Conservation (phyloP, 2,329 filamentous ascomycete genomes). For the Colletotrichum plurivorum region DNA sequence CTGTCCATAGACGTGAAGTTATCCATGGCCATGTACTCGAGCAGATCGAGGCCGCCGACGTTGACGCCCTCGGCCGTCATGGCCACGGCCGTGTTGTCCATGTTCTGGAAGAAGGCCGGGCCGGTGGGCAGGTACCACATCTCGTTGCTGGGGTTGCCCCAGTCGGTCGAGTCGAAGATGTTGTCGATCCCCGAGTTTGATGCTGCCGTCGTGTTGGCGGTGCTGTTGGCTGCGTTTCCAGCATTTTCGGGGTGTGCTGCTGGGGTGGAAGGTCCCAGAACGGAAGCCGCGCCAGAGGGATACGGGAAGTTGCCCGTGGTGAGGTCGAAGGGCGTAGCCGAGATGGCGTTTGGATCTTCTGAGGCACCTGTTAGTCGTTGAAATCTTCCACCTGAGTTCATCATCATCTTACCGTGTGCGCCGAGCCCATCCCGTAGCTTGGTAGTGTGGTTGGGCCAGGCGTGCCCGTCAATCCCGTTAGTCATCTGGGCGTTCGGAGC, state of each 20-base stretch:
- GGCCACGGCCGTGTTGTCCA: slow-evolving; percentile 72
- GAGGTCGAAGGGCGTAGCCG: slow-evolving; percentile 74
- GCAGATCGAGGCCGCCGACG: slow-evolving; percentile 75
- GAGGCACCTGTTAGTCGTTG: slow-evolving; percentile 38
- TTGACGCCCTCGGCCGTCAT: slow-evolving; percentile 79
- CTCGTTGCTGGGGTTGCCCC: slow-evolving; percentile 69
- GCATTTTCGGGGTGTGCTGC: slow-evolving; percentile 54
- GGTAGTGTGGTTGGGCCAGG: slow-evolving; percentile 52
- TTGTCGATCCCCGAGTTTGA: slow-evolving; percentile 46
- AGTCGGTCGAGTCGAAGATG: slow-evolving; percentile 65
- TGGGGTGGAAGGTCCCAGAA: slow-evolving; percentile 65
- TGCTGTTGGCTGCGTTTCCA: slow-evolving; percentile 41
- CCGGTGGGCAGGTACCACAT: slow-evolving; percentile 79
- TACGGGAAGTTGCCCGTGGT: slow-evolving; percentile 69
- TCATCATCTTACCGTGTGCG: slow-evolving; percentile 50
- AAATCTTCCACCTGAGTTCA: neutral
- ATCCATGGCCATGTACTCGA: slow-evolving; percentile 79
- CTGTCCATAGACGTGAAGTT: slow-evolving; percentile 51
- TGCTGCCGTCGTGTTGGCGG: slow-evolving; percentile 44
- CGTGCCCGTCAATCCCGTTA: slow-evolving; percentile 33
- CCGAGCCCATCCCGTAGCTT: slow-evolving; percentile 57
- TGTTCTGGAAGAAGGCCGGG: slow-evolving; percentile 75
- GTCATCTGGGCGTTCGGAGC: slow-evolving; percentile 25
- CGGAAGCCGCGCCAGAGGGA: slow-evolving; percentile 60
- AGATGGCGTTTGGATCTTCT: slow-evolving; percentile 60